These are phyloP conservation scores for Tulasnella sp. DNA, from an alignment of 768 basidiomycete species.

Conservation along the genomic window DNA sequence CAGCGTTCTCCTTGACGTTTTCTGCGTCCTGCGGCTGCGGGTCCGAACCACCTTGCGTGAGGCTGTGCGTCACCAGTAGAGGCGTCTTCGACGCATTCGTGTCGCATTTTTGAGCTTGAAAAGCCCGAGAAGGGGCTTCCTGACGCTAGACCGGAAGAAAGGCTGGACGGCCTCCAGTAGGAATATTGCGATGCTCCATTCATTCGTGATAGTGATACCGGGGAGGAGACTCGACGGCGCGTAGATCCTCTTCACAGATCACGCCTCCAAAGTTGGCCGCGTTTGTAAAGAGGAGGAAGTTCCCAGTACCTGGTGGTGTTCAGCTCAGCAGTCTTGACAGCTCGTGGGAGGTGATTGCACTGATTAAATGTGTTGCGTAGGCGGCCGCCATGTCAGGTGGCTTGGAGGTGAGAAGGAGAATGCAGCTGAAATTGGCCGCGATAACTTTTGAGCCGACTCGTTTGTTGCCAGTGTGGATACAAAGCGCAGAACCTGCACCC, in stretches of 20 bases:
- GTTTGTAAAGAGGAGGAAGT: conserved; percentile 94
- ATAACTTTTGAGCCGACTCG: conserved; percentile 90
- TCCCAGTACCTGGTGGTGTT: conserved; percentile 82
- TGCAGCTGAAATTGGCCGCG: conserved; percentile 86
- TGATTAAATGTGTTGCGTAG: conserved; percentile 89
- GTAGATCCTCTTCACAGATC: conserved; percentile 69
- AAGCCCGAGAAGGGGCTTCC: conserved; percentile 75
- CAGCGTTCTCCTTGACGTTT: conserved; percentile 61
- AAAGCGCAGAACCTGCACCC: too few species aligned
- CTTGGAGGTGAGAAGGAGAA: conserved; percentile 87
- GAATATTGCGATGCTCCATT: conserved; percentile 86
- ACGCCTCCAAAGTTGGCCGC: conserved; percentile 83
- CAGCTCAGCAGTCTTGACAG: conserved; percentile 84
- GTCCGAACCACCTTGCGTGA: conserved; percentile 39
- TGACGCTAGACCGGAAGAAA: conserved; percentile 61
- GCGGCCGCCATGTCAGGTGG: conserved; percentile 92
- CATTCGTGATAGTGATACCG: conserved; percentile 56
- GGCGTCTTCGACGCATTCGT: conserved; percentile 55
- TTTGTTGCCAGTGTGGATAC: too few species aligned
- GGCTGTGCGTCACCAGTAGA: conserved; percentile 56
- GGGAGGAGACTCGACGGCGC: conserved; percentile 54
- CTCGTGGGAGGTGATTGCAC: conserved; percentile 88
- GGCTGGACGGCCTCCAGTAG: conserved; percentile 72
- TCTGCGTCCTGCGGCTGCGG: conserved; percentile 50
- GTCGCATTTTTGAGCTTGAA: conserved; percentile 56